A percentile compares a stretch with the other conserved stretches of the same genome.
phyloP scores from a whole-genome alignment of 2,329 filamentous ascomycete species.

The Neoscytalidium dimidiatum region DNA sequence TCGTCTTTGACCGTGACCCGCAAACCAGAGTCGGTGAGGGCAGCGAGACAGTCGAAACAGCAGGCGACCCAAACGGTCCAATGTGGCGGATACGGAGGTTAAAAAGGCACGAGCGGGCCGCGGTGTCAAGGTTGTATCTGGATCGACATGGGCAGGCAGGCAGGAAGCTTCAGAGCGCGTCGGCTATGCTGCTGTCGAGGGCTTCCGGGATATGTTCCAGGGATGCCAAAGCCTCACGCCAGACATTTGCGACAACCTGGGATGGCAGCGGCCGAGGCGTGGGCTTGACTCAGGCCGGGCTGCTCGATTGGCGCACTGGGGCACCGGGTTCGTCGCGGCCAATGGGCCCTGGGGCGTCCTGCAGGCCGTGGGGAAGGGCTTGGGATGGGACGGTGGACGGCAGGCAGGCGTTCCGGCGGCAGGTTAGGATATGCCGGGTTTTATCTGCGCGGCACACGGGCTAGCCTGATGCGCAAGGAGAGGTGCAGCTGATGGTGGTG shows the following conservation, averaged over 20 bases:
- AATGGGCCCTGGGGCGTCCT: conserved; percentile 16
- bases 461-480: conserved; percentile 20
- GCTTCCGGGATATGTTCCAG: conserved; percentile 19
- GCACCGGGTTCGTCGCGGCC: conserved; percentile 11
- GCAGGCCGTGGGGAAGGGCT: conserved; percentile 18
- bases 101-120: conserved; percentile 26
- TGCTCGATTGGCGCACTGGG: conserved; percentile 12
- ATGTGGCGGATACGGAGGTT: conserved; percentile 42
- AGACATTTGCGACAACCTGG: conserved; percentile 25
- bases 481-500: conserved; percentile 18
- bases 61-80: conserved; percentile 13
- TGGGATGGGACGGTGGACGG: conserved; percentile 16
- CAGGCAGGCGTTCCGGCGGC: conserved; percentile 17
- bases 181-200: conserved; percentile 19
- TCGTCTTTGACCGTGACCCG: conserved; percentile 14
- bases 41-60: conserved; percentile 18
- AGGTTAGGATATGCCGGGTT: conserved; percentile 19
- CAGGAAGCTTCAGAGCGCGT: conserved; percentile 30
- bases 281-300: conserved; percentile 14
- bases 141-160: conserved; percentile 40
- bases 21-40: conserved; percentile 18
- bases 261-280: conserved; percentile 16
- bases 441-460: conserved; percentile 19
- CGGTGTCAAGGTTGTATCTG: conserved; percentile 34
- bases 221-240: conserved; percentile 32